phyloP scores from a whole-genome alignment of 352 stramenopile genomes.

The Phytophthora constricta region DNA sequence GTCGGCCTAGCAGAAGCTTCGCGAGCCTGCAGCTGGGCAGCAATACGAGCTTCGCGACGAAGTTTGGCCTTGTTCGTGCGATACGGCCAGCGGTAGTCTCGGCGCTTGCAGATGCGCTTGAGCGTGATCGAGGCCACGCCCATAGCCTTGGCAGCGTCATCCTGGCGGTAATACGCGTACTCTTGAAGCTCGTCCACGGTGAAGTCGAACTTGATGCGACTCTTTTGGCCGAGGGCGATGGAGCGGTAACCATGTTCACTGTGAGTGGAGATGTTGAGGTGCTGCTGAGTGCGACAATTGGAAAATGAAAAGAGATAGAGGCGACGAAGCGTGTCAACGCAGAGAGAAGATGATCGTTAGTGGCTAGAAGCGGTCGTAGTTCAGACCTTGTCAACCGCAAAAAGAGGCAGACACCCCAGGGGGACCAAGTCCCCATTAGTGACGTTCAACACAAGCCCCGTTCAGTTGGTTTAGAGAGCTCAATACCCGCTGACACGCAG shows the following conservation, averaged over 20 bases:
- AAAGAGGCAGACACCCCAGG: background rate
- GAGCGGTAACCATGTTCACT: background rate
- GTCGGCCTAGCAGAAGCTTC: background rate
- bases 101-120: slow-evolving; percentile 63
- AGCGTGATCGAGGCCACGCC: slow-evolving; percentile 64
- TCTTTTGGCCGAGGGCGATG: slow-evolving; percentile 24
- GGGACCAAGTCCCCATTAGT: slow-evolving; percentile 15
- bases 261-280: slow-evolving; percentile 5
- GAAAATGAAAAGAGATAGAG: slow-evolving; percentile 30
- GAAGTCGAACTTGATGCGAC: slow-evolving; percentile 59
- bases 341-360: too few species aligned
- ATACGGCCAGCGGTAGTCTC: slow-evolving; percentile 59
- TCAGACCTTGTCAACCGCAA: slow-evolving; percentile 1
- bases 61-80: slow-evolving; percentile 46
- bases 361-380: background rate
- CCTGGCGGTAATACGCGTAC: slow-evolving; percentile 56
- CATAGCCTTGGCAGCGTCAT: slow-evolving; percentile 53
- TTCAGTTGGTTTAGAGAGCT: slow-evolving; percentile 15
- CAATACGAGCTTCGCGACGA: slow-evolving; percentile 31
- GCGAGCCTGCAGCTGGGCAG: background rate
- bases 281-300: slow-evolving; percentile 24
- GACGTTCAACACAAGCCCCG: slow-evolving; percentile 6
- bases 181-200: slow-evolving; percentile 39
- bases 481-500: slow-evolving; percentile 18
- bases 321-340: slow-evolving; percentile 3